Evolutionary conservation across 1,139 yeast species (phyloP).

Genomic region (Zygosaccharomyces sapae): DNA sequence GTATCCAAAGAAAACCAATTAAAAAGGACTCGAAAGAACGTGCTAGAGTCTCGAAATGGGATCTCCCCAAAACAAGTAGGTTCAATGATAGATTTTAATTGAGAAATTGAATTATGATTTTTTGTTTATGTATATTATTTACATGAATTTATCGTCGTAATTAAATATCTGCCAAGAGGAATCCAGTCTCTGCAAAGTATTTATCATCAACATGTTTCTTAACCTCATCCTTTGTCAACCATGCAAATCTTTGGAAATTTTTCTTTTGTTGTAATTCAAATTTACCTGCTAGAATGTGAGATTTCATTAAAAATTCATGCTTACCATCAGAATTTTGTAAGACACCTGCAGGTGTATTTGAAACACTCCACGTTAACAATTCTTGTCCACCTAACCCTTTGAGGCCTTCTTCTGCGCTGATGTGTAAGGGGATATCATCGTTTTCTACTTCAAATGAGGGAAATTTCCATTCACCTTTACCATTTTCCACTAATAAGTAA

Average conservation of each 20-base stretch:
- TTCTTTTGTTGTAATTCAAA: conserved; percentile 52
- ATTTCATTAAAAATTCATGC: conserved; percentile 63
- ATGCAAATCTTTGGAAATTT: conserved; percentile 50
- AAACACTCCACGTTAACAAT: conserved; percentile 84
- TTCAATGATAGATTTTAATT: conserved; percentile 9
- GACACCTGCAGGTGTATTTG: conserved; percentile 81
- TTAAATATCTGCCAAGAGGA: conserved; percentile 40
- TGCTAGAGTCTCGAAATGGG: conserved; percentile 10
- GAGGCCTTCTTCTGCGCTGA: conserved; percentile 71
- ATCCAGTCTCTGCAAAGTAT: conserved; percentile 54
- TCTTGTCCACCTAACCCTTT: conserved; percentile 66
- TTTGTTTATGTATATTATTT: conserved; percentile 14
- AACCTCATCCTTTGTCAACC: conserved; percentile 85
- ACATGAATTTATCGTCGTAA: conserved; percentile 9
- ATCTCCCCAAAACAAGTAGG: conserved; percentile 8
- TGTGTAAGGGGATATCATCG: conserved; percentile 53
- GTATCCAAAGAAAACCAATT: conserved; percentile 4
- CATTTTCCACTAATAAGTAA: conserved; percentile 57
- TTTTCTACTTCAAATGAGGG: conserved; percentile 57
- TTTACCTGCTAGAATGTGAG: conserved; percentile 85
- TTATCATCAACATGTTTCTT: conserved; percentile 48
- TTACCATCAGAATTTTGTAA: conserved; percentile 37
- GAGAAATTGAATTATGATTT: neutral
- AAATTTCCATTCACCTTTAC: conserved; percentile 58
- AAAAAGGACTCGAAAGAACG: conserved; percentile 7